Evolutionary conservation across 129 eudicot species (phyloP).

Genomic region (Lactuca sativa): DNA sequence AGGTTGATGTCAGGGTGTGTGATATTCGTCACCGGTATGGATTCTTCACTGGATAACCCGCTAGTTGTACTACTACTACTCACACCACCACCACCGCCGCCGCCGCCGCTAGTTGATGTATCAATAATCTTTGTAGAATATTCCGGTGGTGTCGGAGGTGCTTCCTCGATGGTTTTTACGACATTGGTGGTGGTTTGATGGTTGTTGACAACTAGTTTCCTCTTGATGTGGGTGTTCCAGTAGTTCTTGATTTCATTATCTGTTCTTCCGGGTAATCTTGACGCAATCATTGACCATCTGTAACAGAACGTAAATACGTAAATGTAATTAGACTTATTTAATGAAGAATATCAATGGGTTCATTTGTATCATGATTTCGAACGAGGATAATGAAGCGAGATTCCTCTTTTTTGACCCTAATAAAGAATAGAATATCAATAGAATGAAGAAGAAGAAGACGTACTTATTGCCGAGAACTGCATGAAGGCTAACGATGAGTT

Average conservation of each 20-base stretch:
- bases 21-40: not conserved
- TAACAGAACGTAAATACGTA: not conserved
- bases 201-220: constrained; percentile 42
- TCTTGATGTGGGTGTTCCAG: constrained; percentile 80
- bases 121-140: constrained; percentile 4
- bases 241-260: constrained; percentile 75
- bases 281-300: constrained; percentile 80
- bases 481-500: constrained; percentile 69
- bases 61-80: constrained; percentile 32
- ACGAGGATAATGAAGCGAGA: not conserved
- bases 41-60: constrained; percentile 34
- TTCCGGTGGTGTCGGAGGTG: constrained; percentile 8
- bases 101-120: constrained; percentile 23
- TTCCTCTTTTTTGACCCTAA: constrained; percentile 6
- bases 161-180: constrained; percentile 20
- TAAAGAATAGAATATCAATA: not conserved
- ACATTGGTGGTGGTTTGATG: constrained; percentile 23
- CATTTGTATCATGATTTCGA: not conserved
- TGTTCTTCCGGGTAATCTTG: constrained; percentile 64
- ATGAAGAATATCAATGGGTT: not conserved
- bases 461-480: constrained; percentile 73
- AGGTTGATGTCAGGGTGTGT: constrained; percentile 33
- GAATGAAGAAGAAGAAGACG: not conserved
- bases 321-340: not conserved
- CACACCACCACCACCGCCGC: constrained; percentile 17